Percentiles rank a stretch among this genome's conserved stretches.
These are phyloP conservation scores for Croton setiger DNA, from an alignment of 441 rosid species.

Conservation along the genomic window DNA sequence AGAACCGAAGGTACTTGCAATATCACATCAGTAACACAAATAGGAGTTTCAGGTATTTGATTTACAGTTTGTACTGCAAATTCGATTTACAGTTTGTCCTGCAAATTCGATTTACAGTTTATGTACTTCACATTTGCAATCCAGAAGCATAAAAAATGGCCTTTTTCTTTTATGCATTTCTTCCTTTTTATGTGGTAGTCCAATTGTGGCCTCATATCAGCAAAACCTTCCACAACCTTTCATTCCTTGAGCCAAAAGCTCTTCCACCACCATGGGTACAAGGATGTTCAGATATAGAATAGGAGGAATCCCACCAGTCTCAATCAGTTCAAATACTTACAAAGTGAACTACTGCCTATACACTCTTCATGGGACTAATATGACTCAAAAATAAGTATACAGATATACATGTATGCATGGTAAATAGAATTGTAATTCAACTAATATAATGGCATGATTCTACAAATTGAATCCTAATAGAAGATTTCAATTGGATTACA, in stretches of 20 bases:
- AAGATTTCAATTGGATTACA: no score
- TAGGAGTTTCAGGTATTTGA: neutral
- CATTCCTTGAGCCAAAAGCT: neutral
- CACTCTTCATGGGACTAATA: neutral
- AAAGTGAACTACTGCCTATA: neutral
- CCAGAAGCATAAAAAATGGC: neutral
- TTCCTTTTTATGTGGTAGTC: neutral
- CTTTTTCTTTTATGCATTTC: neutral
- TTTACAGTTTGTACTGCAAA: neutral
- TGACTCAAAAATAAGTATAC: neutral
- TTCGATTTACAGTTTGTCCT: neutral
- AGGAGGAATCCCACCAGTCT: neutral
- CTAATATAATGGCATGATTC: neutral
- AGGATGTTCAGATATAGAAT: neutral
- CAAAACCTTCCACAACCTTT: neutral
- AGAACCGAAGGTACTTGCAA: no score
- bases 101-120: neutral
- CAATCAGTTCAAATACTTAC: neutral
- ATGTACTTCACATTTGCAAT: neutral
- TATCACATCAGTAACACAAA: neutral
- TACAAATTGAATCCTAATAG: neutral
- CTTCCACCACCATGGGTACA: neutral
- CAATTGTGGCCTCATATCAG: neutral
- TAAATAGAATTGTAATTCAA: no score
- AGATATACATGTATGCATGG: neutral